Percentiles rank a stretch among this genome's conserved stretches.
phyloP scores from a whole-genome alignment of 805 yeast genomes.

The Zygotorulaspora florentina region DNA sequence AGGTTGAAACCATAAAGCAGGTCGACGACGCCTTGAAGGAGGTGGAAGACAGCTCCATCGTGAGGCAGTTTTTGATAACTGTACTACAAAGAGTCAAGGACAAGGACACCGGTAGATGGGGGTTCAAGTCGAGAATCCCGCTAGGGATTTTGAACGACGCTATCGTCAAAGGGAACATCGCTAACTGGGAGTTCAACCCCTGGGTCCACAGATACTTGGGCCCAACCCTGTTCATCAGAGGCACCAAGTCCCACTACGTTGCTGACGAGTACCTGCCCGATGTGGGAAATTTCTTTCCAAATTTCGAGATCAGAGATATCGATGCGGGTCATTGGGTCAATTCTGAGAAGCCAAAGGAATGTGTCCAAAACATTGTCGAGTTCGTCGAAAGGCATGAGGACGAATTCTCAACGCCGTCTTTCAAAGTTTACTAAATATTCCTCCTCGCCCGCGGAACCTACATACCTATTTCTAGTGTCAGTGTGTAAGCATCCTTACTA shows the following conservation, averaged over 20 bases:
- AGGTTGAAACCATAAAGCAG: conserved; percentile 51
- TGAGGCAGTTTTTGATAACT: conserved; percentile 69
- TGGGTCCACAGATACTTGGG: conserved; percentile 53
- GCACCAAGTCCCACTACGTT: conserved; percentile 68
- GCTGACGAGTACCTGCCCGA: conserved; percentile 76
- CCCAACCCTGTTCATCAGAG: conserved; percentile 77
- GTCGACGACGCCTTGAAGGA: conserved; percentile 60
- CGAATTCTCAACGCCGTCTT: conserved; percentile 3
- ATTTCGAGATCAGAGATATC: conserved; percentile 66
- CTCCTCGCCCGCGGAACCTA: not conserved
- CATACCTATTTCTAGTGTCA: not conserved
- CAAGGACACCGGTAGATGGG: conserved; percentile 21
- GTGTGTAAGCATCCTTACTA: no score
- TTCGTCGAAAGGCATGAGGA: conserved; percentile 51
- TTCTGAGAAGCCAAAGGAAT: conserved; percentile 78
- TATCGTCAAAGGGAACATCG: conserved; percentile 59
- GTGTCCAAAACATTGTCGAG: conserved; percentile 56
- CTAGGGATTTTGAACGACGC: conserved; percentile 62
- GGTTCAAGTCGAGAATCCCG: conserved; percentile 50
- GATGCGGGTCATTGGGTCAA: conserved; percentile 93
- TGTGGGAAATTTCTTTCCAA: conserved; percentile 75
- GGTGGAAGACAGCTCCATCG: conserved; percentile 54
- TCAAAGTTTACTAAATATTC: not conserved
- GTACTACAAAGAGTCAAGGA: conserved; percentile 36
- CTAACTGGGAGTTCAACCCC: conserved; percentile 73